Base-by-base conservation (phyloP, 2,329 filamentous ascomycete species). In the Alternaria sp. region DNA sequence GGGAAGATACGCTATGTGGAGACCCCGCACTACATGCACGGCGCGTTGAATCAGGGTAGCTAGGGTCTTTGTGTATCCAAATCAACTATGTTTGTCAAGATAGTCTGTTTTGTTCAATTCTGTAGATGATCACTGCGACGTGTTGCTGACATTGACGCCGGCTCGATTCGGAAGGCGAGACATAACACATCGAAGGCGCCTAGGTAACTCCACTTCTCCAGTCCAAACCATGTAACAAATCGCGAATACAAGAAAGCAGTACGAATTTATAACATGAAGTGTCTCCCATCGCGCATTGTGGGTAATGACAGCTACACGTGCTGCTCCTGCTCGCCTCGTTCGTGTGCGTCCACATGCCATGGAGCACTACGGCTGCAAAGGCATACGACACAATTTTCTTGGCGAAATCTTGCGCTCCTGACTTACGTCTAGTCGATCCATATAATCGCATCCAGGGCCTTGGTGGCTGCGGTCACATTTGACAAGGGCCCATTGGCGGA, bases 1-100 rank as follows among this genome's bases (percentile, higher is more conserved):
- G 2, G 25, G 22, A 5, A 20, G 18, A 45, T 18, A 40, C 44
- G 30, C 41, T 25, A 51, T 59, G 57, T 59, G 57, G 57, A 48
- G 52, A 59, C 57, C 57, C 57, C 57, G 38, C 57, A 56, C 46
- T 59, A 34, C 30, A 53, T n/a, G 16, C 20, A 32, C 38, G 11
- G 32, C 34, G 25, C 27, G 27, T 20, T 14, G 14, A n/a, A 22
- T 32, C 4, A 43, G 12, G 22, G 10, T 41, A 18, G 7, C 4
- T 3, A 14, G 32, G 22, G 9, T 8, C 5, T 22, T 8, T 50
- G 1, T 27, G 9, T 16, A 8, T 25, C 14, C 12, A 18, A 6
- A 16, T 25, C 40, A 16, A 11, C 28, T 1, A 20, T 43, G 4
- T 16, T 16, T 16, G 5, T 8, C 0, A 20, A n/a, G 9, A 41